A percentile compares a stretch with the other conserved stretches of the same genome.
Evolutionary conservation across 495 filamentous ascomycete genomes (phyloP).

Genomic region (Penicillium subrubescens): DNA sequence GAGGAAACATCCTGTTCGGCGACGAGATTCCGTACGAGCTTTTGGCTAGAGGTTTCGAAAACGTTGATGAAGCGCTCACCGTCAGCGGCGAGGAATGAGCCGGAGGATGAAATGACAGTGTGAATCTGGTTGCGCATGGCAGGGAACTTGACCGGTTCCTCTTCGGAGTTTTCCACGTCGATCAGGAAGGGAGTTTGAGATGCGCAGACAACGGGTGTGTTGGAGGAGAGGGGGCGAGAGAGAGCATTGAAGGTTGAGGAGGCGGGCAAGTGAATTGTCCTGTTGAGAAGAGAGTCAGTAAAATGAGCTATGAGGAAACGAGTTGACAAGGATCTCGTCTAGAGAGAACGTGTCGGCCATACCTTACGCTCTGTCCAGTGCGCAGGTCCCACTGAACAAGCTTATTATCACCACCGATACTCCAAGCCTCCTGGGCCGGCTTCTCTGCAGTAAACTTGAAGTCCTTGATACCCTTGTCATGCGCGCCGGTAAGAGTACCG

Average conservation of each 20-base stretch:
- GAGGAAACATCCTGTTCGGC: conserved; percentile 53
- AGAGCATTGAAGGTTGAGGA: conserved; percentile 43
- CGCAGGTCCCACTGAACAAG: conserved; percentile 62
- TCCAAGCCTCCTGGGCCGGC: conserved; percentile 54
- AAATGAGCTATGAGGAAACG: neutral
- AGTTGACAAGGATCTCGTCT: too few relatives aligned
- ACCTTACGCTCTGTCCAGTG: conserved; percentile 51
- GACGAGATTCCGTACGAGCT: conserved; percentile 53
- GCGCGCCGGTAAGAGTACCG: conserved; percentile 50
- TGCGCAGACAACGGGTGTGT: conserved; percentile 54
- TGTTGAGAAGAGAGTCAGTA: conserved; percentile 19
- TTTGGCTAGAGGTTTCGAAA: conserved; percentile 47
- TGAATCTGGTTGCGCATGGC: conserved; percentile 58
- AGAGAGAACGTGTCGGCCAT: conserved; percentile 10
- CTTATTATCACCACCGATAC: conserved; percentile 61
- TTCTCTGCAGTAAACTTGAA: conserved; percentile 57
- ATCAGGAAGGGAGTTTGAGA: conserved; percentile 58
- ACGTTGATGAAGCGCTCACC: conserved; percentile 59
- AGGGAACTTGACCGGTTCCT: conserved; percentile 46
- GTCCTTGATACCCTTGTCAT: conserved; percentile 56
- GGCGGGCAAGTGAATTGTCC: conserved; percentile 51
- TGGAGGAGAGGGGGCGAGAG: conserved; percentile 45
- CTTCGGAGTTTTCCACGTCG: conserved; percentile 45
- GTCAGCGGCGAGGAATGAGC: conserved; percentile 50
- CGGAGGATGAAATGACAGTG: conserved; percentile 49